A percentile compares a stretch with the other conserved stretches of the same genome.
phyloP scores from a whole-genome alignment of 2,329 filamentous ascomycete species.

The Chaetomiaceae sp. region DNA sequence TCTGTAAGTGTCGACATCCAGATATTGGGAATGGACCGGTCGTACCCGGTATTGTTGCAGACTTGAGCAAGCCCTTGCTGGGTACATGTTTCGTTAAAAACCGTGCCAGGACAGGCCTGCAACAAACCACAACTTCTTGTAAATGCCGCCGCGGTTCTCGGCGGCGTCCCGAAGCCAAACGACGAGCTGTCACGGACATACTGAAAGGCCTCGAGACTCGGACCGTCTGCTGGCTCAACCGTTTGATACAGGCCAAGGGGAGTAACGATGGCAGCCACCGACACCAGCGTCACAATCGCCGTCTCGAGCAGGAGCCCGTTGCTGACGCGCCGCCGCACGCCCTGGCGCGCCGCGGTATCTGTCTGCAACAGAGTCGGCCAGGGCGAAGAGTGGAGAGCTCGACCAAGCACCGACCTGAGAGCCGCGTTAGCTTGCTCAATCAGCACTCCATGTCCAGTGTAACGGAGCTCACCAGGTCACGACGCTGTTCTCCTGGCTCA shows the following conservation, averaged over 20 bases:
- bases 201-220: neutral
- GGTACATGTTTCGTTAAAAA: conserved; percentile 2
- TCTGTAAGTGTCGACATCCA: neutral
- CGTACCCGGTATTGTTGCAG: conserved; percentile 2
- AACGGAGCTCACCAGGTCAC: conserved; percentile 5
- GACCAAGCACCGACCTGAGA: conserved; percentile 3
- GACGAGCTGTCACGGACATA: conserved; percentile 2
- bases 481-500: conserved; percentile 1
- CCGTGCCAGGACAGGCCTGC: conserved; percentile 2
- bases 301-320: conserved; percentile 8
- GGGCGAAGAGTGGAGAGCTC: conserved; percentile 4
- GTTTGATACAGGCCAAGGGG: conserved; percentile 9
- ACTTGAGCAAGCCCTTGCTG: neutral
- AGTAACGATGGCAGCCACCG: conserved; percentile 7
- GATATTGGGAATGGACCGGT: conserved; percentile 1
- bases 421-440: no score
- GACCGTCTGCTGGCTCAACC: conserved; percentile 1
- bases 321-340: conserved; percentile 5
- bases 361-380: conserved; percentile 11
- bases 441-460: no score
- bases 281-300: neutral
- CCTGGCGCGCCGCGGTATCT: conserved; percentile 3
- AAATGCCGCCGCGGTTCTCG: neutral
- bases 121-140: neutral
- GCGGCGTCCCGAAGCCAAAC: conserved; percentile 1